Evolutionary conservation across 1,284 basidiomycete genomes (phyloP).

Genomic region (Cryptococcus sp.): DNA sequence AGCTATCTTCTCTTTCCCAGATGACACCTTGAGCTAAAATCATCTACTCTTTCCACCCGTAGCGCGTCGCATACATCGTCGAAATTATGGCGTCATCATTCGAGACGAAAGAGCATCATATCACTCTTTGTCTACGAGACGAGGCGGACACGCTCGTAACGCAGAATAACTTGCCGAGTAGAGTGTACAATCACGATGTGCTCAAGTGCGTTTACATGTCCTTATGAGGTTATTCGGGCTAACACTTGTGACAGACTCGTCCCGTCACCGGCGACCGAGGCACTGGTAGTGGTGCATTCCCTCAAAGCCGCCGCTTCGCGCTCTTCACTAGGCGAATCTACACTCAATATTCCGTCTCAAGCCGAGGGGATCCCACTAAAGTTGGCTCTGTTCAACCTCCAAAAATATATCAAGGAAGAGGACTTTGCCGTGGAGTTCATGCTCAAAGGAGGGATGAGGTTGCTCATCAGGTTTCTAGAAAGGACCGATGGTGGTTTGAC

Average conservation of each 20-base stretch:
- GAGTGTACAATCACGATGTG: conserved; percentile 74
- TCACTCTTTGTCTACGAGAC: conserved; percentile 81
- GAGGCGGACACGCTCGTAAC: conserved; percentile 87
- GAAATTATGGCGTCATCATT: conserved; percentile 56
- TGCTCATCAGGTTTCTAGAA: conserved; percentile 73
- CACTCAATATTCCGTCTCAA: conserved; percentile 12
- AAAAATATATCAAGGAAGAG: conserved; percentile 86
- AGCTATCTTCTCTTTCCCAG: conserved; percentile 6
- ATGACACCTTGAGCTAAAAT: not conserved
- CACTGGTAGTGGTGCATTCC: conserved; percentile 41
- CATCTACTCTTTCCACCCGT: not conserved
- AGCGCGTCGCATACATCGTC: conserved; percentile 46
- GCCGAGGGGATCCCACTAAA: conserved; percentile 48
- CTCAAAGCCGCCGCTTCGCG: conserved; percentile 27
- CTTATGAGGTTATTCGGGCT: not conserved
- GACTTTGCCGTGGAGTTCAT: conserved; percentile 82
- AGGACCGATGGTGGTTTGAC: conserved; percentile 54
- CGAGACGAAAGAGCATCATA: conserved; percentile 76
- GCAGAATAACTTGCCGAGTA: conserved; percentile 75
- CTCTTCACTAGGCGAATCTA: conserved; percentile 14
- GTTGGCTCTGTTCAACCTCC: conserved; percentile 64
- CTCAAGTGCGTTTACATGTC: conserved; percentile 64
- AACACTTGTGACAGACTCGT: conserved; percentile 33
- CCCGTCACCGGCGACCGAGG: conserved; percentile 43
- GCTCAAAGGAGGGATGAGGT: conserved; percentile 70